Percentiles rank a stretch among this genome's conserved stretches.
Conservation (phyloP, 495 filamentous ascomycete species). For the Lasiosphaeris hirsuta region DNA sequence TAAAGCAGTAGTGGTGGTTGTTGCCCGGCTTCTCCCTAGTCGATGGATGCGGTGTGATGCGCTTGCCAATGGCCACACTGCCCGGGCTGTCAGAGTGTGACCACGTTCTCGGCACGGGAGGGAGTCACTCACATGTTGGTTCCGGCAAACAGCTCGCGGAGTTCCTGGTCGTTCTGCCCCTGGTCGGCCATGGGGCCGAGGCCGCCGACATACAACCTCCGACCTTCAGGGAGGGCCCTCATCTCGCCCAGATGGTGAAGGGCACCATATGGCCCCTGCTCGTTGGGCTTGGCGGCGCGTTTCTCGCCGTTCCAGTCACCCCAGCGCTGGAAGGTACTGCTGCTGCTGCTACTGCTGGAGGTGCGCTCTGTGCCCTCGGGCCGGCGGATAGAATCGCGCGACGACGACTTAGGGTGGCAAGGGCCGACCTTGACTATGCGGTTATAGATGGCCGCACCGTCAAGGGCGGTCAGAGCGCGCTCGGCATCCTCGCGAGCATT, state of each 20-base stretch:
- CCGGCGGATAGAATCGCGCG: neutral
- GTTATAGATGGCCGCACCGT: slow-evolving; percentile 51
- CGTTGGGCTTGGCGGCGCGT: slow-evolving; percentile 7
- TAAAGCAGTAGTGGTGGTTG: slow-evolving; percentile 67
- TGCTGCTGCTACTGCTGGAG: slow-evolving; percentile 10
- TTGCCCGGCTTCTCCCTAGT: slow-evolving; percentile 49
- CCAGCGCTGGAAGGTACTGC: slow-evolving; percentile 35
- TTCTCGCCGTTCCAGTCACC: slow-evolving; percentile 35
- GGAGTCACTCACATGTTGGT: slow-evolving; percentile 45
- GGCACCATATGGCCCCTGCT: slow-evolving; percentile 23
- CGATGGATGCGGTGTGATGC: slow-evolving; percentile 56
- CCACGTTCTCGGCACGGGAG: too few relatives aligned
- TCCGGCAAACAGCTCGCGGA: slow-evolving; percentile 57
- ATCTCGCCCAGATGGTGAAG: slow-evolving; percentile 15
- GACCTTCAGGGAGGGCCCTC: slow-evolving; percentile 34
- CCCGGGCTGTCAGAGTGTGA: too few relatives aligned
- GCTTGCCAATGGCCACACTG: slow-evolving; percentile 59
- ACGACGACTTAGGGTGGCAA: slow-evolving; percentile 43
- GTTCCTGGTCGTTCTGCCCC: slow-evolving; percentile 48
- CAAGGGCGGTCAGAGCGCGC: slow-evolving; percentile 52
- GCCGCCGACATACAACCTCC: slow-evolving; percentile 62
- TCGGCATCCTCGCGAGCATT: slow-evolving; percentile 52
- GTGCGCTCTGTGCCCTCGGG: neutral
- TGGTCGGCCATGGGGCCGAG: slow-evolving; percentile 58
- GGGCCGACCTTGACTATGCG: slow-evolving; percentile 61